Evolutionary conservation across 768 basidiomycete species (phyloP).

Genomic region (Clitopilus hobsonii): DNA sequence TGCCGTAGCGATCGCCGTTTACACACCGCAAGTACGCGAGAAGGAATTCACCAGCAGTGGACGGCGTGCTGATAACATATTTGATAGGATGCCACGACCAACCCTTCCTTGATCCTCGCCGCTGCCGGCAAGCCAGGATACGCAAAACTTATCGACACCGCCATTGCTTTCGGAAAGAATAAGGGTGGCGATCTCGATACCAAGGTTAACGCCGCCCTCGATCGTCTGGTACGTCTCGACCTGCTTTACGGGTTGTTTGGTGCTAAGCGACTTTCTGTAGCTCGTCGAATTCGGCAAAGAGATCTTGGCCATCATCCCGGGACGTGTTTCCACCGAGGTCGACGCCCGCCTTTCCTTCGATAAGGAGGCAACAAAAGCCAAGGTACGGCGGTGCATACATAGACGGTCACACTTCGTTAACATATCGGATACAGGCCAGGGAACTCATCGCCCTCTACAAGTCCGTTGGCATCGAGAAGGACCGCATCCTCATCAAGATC

Average conservation of each 20-base stretch:
- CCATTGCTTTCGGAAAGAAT: slow-evolving; percentile 68
- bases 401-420: neutral
- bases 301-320: slow-evolving; percentile 93
- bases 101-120: slow-evolving; percentile 92
- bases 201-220: slow-evolving; percentile 76
- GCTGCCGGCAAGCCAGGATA: slow-evolving; percentile 91
- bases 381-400: slow-evolving; percentile 38
- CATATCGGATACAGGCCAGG: slow-evolving; percentile 45
- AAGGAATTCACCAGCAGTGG: neutral
- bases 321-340: slow-evolving; percentile 98
- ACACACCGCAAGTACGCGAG: slow-evolving; percentile 80
- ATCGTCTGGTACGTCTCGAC: slow-evolving; percentile 77
- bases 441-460: slow-evolving; percentile 93
- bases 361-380: slow-evolving; percentile 86
- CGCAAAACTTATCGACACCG: slow-evolving; percentile 70
- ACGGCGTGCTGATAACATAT: slow-evolving; percentile 1
- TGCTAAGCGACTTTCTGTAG: slow-evolving; percentile 36
- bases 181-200: slow-evolving; percentile 77
- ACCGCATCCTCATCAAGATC: slow-evolving; percentile 98
- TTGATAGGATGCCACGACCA: slow-evolving; percentile 90
- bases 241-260: too few species aligned
- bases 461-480: slow-evolving; percentile 88
- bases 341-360: slow-evolving; percentile 97
- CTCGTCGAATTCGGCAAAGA: slow-evolving; percentile 97
- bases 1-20: slow-evolving; percentile 86